phyloP scores from a whole-genome alignment of 2,329 filamentous ascomycete species.

The Epichloe amarillans region DNA sequence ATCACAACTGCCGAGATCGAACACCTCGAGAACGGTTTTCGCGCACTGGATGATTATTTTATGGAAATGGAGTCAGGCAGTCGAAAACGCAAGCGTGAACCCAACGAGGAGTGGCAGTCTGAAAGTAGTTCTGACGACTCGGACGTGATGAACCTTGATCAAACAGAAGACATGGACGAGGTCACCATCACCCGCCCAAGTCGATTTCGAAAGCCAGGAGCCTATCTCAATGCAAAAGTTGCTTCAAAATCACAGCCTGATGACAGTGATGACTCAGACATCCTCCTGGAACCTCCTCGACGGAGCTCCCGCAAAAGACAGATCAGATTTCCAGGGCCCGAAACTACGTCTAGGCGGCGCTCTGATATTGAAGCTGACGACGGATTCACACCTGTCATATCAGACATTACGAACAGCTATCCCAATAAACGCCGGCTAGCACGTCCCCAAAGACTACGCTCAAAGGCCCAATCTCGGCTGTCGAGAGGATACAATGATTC shows the following conservation, averaged over 20 bases:
- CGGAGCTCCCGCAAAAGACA: slow-evolving; percentile 4
- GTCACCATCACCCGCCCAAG: slow-evolving; percentile 1
- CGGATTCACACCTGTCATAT: slow-evolving; percentile 21
- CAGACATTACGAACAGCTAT: slow-evolving; percentile 18
- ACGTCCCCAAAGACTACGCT: slow-evolving; percentile 11
- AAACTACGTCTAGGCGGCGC: not conserved
- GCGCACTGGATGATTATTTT: slow-evolving; percentile 13
- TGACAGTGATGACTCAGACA: slow-evolving; percentile 1
- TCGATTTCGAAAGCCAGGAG: not conserved
- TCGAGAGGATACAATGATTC: slow-evolving; percentile 20
- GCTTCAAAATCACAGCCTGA: slow-evolving; percentile 4
- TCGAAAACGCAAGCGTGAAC: slow-evolving; percentile 20
- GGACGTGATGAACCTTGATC: slow-evolving; percentile 16
- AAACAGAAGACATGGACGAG: slow-evolving; percentile 11
- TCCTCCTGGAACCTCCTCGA: slow-evolving; percentile 6
- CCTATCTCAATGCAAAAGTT: not conserved
- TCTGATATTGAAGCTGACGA: slow-evolving; percentile 21
- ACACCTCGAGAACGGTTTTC: slow-evolving; percentile 19
- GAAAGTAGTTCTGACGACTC: slow-evolving; percentile 12
- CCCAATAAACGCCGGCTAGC: slow-evolving; percentile 11
- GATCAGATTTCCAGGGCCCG: not conserved
- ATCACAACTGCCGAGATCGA: slow-evolving; percentile 18
- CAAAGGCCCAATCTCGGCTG: slow-evolving; percentile 8
- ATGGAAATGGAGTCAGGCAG: slow-evolving; percentile 7
- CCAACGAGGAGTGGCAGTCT: slow-evolving; percentile 18